Conservation (phyloP, 345 rosid genomes). For the Euphorbia lathyris region DNA sequence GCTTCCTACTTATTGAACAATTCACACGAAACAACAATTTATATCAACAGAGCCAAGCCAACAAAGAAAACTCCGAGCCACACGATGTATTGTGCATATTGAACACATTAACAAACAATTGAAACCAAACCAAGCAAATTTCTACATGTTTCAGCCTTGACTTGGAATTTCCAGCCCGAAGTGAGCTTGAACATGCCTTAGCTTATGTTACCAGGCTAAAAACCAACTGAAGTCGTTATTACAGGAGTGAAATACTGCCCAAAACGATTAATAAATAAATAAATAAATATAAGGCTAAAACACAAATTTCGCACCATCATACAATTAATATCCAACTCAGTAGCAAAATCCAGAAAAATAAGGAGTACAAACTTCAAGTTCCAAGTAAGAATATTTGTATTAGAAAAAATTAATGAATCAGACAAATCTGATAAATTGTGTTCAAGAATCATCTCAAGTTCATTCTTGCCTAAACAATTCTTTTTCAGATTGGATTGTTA, state of each 20-base stretch:
- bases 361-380: too few relatives aligned
- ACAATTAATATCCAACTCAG: too few relatives aligned
- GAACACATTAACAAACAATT: neutral
- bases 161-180: neutral
- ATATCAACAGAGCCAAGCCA: neutral
- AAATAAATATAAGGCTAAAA: too few relatives aligned
- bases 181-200: neutral
- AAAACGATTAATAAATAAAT: too few relatives aligned
- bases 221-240: neutral
- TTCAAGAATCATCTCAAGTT: too few relatives aligned
- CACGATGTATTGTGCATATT: neutral
- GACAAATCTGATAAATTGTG: too few relatives aligned
- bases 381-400: too few relatives aligned
- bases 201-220: neutral
- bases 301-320: too few relatives aligned
- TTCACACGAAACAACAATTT: constrained; percentile 13
- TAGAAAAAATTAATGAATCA: too few relatives aligned
- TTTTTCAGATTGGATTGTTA: neutral
- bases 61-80: neutral
- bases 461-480: too few relatives aligned
- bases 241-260: too few relatives aligned
- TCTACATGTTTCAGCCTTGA: neutral
- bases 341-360: too few relatives aligned
- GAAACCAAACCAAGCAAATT: neutral
- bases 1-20: constrained; percentile 58